These are phyloP conservation scores for Athelia psychrophila DNA, from an alignment of 1,284 basidiomycete species.

Conservation along the genomic window DNA sequence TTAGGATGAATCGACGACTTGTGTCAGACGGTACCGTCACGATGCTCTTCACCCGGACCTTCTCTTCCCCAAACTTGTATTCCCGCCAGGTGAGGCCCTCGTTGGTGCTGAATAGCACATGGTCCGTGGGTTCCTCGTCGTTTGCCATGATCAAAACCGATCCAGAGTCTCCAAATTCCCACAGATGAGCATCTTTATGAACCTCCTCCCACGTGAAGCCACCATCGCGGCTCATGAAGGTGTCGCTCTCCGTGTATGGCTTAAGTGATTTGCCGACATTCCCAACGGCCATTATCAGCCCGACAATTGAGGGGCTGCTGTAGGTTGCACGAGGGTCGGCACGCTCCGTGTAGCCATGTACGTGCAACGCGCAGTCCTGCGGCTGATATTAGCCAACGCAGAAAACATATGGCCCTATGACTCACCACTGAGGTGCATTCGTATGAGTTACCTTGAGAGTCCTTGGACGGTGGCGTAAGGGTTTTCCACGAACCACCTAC, in stretches of 20 bases:
- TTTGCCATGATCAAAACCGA: slow-evolving; percentile 92
- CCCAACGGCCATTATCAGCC: slow-evolving; percentile 95
- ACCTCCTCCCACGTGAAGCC: slow-evolving; percentile 99
- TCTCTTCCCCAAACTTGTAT: slow-evolving; percentile 78
- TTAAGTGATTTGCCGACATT: slow-evolving; percentile 88
- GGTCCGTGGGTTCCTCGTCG: slow-evolving; percentile 91
- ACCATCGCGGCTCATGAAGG: slow-evolving; percentile 94
- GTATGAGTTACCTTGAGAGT: slow-evolving; percentile 80
- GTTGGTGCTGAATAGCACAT: slow-evolving; percentile 85
- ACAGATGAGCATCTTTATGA: slow-evolving; percentile 96
- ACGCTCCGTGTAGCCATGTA: slow-evolving; percentile 96
- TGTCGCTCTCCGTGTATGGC: slow-evolving; percentile 86
- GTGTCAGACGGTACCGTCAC: slow-evolving; percentile 91
- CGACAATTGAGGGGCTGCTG: slow-evolving; percentile 88
- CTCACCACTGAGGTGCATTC: slow-evolving; percentile 70
- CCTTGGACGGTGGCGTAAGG: slow-evolving; percentile 69
- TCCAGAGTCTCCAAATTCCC: slow-evolving; percentile 98
- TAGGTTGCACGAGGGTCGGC: slow-evolving; percentile 88
- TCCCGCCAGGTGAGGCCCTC: slow-evolving; percentile 88
- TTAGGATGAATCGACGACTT: slow-evolving; percentile 86
- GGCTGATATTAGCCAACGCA: slow-evolving; percentile 2
- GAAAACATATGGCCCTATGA: slow-evolving; percentile 8
- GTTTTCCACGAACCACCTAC: slow-evolving; percentile 86
- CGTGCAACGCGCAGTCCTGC: slow-evolving; percentile 82
- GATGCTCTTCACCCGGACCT: slow-evolving; percentile 75